Percentiles rank a stretch among this genome's conserved stretches.
Evolutionary conservation across 495 filamentous ascomycete genomes (phyloP).

Genomic region (Penicillium malachiteum): DNA sequence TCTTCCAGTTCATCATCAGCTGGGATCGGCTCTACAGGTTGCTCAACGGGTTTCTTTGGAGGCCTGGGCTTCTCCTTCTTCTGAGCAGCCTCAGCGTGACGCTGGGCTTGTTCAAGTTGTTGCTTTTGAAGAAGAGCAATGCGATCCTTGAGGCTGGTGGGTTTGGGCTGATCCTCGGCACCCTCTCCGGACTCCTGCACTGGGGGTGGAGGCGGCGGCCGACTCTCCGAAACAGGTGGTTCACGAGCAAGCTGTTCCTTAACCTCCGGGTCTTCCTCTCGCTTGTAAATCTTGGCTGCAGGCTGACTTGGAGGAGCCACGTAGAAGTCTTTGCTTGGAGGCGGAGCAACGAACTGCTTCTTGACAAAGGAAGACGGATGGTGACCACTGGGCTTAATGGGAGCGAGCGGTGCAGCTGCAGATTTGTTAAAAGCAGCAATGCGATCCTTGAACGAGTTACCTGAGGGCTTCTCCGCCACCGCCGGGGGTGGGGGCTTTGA

Average conservation of each 20-base stretch:
- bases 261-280: constrained; percentile 88
- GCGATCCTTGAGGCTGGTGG: constrained; percentile 87
- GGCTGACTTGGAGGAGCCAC: constrained; percentile 69
- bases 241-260: constrained; percentile 56
- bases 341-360: constrained; percentile 97
- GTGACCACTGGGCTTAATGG: constrained; percentile 74
- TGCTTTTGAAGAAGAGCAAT: constrained; percentile 94
- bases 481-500: constrained; percentile 56
- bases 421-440: constrained; percentile 96
- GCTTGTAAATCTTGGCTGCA: constrained; percentile 72
- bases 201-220: constrained; percentile 51
- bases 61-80: constrained; percentile 91
- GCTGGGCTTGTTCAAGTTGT: constrained; percentile 79
- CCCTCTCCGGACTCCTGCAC: constrained; percentile 54
- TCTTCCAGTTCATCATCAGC: constrained; percentile 19
- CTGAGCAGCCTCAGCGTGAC: constrained; percentile 73
- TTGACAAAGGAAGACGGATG: constrained; percentile 76
- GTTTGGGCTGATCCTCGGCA: constrained; percentile 77
- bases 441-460: constrained; percentile 84
- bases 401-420: constrained; percentile 78
- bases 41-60: constrained; percentile 74
- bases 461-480: constrained; percentile 72
- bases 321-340: constrained; percentile 90
- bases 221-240: constrained; percentile 49
- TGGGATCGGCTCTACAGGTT: constrained; percentile 29